Evolutionary conservation across 768 basidiomycete species (phyloP).

Genomic region (Pulveroboletus sp.): DNA sequence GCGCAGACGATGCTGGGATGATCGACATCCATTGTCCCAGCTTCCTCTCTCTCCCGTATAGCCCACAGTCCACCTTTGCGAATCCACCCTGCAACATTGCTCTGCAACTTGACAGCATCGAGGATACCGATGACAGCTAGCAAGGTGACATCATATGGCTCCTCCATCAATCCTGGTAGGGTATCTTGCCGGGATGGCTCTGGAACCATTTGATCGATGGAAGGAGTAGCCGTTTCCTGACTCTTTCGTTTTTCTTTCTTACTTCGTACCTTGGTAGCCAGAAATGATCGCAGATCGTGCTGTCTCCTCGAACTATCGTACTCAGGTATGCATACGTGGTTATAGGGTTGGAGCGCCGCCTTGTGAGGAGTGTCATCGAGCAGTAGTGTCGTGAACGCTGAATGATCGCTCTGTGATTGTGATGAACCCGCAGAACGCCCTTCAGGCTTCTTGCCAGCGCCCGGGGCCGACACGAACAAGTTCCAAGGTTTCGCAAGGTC

Average conservation of each 20-base stretch:
- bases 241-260: conserved; percentile 7
- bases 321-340: conserved; percentile 75
- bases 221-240: neutral
- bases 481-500: conserved; percentile 70
- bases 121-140: conserved; percentile 69
- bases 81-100: conserved; percentile 70
- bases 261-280: conserved; percentile 7
- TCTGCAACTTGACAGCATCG: conserved; percentile 54
- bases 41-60: conserved; percentile 2
- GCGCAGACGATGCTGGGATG: neutral
- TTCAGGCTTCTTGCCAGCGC: conserved; percentile 1
- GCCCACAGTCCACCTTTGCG: conserved; percentile 48
- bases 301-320: conserved; percentile 50
- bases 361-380: conserved; percentile 54
- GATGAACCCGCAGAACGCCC: neutral
- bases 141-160: conserved; percentile 46
- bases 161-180: conserved; percentile 6
- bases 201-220: neutral
- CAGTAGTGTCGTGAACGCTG: conserved; percentile 46
- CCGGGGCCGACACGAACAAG: conserved; percentile 25
- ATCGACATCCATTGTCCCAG: neutral
- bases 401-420: conserved; percentile 28
- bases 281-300: conserved; percentile 33
- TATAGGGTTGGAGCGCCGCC: conserved; percentile 72
- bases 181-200: neutral